Base-by-base conservation (phyloP, 1,284 basidiomycete genomes). In the Coriolopsis trogii region DNA sequence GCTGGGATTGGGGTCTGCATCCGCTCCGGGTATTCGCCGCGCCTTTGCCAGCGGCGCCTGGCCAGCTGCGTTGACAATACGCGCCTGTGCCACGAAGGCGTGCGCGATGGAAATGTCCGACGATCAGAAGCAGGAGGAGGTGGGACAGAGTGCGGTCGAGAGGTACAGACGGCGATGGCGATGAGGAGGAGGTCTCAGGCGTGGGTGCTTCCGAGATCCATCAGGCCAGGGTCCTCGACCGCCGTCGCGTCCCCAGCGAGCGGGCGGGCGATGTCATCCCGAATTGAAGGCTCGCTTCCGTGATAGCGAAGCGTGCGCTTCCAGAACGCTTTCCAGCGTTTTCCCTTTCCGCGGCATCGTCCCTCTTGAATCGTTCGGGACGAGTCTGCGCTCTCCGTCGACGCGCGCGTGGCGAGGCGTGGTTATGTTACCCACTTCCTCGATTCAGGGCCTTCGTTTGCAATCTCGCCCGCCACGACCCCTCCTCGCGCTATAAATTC, bases 241-340 rank as follows among this genome's bases (percentile, higher is more conserved):
- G n/a, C n/a, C n/a, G n/a, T n/a, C n/a, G n/a, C n/a, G n/a, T n/a
- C n/a, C n/a, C n/a, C n/a, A n/a, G n/a, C n/a, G n/a, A n/a, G n/a
- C n/a, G n/a, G 52, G 49, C 38, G 52, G 56, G 52, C 49, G 38
- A 46, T 49, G 52, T 26, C 48, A 36, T 46, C 53, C 56, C 51
- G 39, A 37, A 38, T 46, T 34, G 33, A 10, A 37, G 48, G 41
- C 36, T 34, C 29, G 51, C 55, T 58, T 58, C 49, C 49, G 56
- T 58, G 56, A 58, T 58, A 46, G 52, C 56, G 56, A 58, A 58
- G 55, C 30, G 28, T 25, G 23, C 21, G 42, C 31, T 39, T 43
- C 50, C 46, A 49, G 40, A 24, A 18, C 21, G 42, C 31, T 39
- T 43, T 47, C 46, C 45, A 43, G 46, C 48, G 44, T 50, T 46